A percentile compares a stretch with the other conserved stretches of the same genome.
phyloP scores from a whole-genome alignment of 2,329 filamentous ascomycete genomes.

The Ophiostoma pallidulum region DNA sequence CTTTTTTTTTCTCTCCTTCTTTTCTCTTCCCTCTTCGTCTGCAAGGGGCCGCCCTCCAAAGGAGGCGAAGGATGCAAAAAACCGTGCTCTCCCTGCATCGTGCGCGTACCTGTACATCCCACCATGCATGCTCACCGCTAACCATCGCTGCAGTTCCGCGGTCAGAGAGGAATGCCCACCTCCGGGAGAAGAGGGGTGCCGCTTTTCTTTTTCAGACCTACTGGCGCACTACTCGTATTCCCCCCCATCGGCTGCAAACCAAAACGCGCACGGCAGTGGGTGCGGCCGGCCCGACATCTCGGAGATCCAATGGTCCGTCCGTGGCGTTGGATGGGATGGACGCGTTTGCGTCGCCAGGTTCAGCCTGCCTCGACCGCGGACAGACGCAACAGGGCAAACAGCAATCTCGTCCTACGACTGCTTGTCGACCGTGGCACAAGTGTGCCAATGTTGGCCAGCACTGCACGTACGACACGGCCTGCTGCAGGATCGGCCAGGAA shows the following conservation, averaged over 20 bases:
- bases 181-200: not conserved
- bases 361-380: no score
- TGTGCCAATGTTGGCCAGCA: not conserved
- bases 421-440: not conserved
- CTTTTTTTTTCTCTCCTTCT: not conserved
- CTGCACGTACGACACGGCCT: constrained; percentile 7
- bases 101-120: no score
- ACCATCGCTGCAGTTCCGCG: not conserved
- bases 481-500: constrained; percentile 10
- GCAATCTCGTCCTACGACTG: not conserved
- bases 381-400: no score
- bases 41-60: not conserved
- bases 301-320: constrained; percentile 6
- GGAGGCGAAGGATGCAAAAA: no score
- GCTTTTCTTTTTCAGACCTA: not conserved
- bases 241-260: not conserved
- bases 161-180: not conserved
- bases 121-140: not conserved
- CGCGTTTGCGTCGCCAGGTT: no score
- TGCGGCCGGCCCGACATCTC: constrained; percentile 3
- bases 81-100: no score
- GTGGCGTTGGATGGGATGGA: no score
- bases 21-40: not conserved
- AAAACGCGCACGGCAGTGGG: constrained; percentile 1
- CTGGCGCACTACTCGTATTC: not conserved